phyloP scores from a whole-genome alignment of 208 protist species.

The Crithidia mellificae region DNA sequence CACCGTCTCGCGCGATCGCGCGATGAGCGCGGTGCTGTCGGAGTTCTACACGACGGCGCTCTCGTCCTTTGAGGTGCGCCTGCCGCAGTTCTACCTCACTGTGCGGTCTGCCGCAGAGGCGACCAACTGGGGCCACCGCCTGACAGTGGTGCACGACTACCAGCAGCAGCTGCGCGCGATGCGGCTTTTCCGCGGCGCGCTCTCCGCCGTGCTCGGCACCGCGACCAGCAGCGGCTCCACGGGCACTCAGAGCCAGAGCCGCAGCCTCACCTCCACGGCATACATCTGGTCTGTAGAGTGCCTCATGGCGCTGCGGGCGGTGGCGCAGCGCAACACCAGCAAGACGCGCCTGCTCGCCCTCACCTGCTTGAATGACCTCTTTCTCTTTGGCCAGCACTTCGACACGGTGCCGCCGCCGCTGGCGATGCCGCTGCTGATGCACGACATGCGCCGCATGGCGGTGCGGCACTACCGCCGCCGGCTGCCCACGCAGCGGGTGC shows the following conservation, averaged over 20 bases:
- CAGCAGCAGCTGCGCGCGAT: constrained; percentile 63
- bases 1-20: constrained; percentile 64
- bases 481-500: constrained; percentile 31
- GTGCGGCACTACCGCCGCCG: constrained; percentile 64
- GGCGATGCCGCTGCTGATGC: constrained; percentile 35
- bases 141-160: constrained; percentile 72
- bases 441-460: constrained; percentile 60
- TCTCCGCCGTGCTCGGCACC: constrained; percentile 44
- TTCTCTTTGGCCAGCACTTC: constrained; percentile 52
- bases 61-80: constrained; percentile 44
- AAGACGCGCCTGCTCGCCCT: constrained; percentile 77
- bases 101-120: constrained; percentile 55
- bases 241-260: too few relatives aligned
- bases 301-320: constrained; percentile 48
- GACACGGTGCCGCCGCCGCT: constrained; percentile 28
- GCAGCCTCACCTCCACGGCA: neutral
- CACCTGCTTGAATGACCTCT: constrained; percentile 70
- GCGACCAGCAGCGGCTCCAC: neutral
- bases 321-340: constrained; percentile 57
- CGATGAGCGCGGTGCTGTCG: constrained; percentile 46
- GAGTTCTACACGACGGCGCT: constrained; percentile 61
- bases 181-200: constrained; percentile 50
- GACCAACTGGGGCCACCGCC: constrained; percentile 85
- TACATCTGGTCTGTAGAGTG: constrained; percentile 50
- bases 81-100: constrained; percentile 70